Base-by-base conservation (phyloP, 805 yeast species). In the Starmerella khaoyaiensis region DNA sequence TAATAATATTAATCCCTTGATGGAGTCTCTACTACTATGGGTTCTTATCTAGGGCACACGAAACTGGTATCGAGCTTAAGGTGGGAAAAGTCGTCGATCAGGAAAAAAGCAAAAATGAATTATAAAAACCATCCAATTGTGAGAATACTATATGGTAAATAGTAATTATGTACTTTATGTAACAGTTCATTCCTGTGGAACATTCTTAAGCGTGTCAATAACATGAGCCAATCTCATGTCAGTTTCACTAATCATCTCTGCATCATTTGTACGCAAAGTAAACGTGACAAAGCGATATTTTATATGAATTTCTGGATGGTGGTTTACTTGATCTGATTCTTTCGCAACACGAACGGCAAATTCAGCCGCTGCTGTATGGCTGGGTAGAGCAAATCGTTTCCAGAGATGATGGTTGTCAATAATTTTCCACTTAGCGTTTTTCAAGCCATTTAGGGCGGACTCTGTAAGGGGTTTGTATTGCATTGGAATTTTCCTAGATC, bases 301-400 rank as follows among this genome's bases (percentile, higher is more conserved):
- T n/a, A 50, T 34, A 11, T 20, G 23, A 7, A 50, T 36, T 18
- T 49, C 44, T 4, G 54, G 51, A 33, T 50, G 54, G 35, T 50
- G 54, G 21, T 44, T 22, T 9, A 35, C 31, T 14, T 28, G 18
- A 24, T 50, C 54, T 7, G 53, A 52, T 5, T 17, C 21, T 9
- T 23, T 30, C 1, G 53, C 51, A 6, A 45, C 41, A 9, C 29
- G 27, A 14, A 39, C 33, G 8, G 44, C 47, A 19, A 50, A 40
- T 24, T 37, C 37, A 2, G 47, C 53, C 10, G 53, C 53, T 0
- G 31, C 42, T 10, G 53, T 43, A 37, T 50, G 54, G 3, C 45
- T 32, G 1, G 38, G 36, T 35, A 45, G 38, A 17, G 40, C 41
- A 28, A 39, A 44, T 11, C 39, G 27, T 25, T 50, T 50, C 15